phyloP scores from a whole-genome alignment of 495 filamentous ascomycete genomes.

The Daldinia loculata region DNA sequence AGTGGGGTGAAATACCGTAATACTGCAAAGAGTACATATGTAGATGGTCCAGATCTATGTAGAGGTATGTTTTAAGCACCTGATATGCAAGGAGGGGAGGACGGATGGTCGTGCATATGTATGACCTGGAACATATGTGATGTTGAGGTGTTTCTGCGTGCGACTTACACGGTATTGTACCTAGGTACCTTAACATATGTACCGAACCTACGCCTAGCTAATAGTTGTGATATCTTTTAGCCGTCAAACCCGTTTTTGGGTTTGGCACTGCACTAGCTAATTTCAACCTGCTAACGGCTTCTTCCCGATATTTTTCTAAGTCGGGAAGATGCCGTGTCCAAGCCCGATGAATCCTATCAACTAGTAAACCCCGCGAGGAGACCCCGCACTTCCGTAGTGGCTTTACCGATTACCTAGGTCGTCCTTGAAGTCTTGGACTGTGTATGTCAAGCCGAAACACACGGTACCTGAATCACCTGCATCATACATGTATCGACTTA shows the following conservation, averaged over 20 bases:
- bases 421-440: slow-evolving; percentile 1
- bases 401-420: slow-evolving; percentile 19
- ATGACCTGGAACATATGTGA: background rate
- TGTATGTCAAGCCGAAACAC: slow-evolving; percentile 10
- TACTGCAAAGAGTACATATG: background rate
- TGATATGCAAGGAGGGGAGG: background rate
- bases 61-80: background rate
- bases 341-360: slow-evolving; percentile 5
- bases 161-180: background rate
- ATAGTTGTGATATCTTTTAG: background rate
- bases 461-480: background rate
- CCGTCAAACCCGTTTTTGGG: background rate
- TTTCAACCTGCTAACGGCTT: background rate
- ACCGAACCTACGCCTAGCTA: background rate
- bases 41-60: background rate
- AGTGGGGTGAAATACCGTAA: background rate
- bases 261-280: background rate
- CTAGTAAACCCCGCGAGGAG: slow-evolving; percentile 21
- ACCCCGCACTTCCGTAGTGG: slow-evolving; percentile 24
- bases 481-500: background rate
- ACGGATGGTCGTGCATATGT: background rate
- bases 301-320: background rate
- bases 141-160: background rate
- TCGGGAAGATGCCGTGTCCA: slow-evolving; percentile 22
- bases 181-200: too few relatives aligned